These are phyloP conservation scores for Vaccinium vitisidaea DNA, from an alignment of 148 eudicot species.

Conservation along the genomic window DNA sequence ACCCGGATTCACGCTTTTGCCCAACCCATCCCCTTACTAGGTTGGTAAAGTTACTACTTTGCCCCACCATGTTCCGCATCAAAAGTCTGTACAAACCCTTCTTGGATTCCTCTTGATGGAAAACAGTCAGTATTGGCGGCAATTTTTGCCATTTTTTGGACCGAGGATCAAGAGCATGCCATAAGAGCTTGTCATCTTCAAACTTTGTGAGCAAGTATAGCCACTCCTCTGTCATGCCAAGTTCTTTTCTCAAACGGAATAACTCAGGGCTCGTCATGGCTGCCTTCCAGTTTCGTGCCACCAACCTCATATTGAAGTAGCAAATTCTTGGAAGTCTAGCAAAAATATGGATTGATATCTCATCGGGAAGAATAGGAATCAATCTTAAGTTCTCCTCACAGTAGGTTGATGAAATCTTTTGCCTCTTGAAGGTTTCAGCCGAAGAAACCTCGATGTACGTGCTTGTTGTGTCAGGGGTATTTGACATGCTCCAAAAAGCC, in stretches of 20 bases:
- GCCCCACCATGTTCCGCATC: slow-evolving; percentile 56
- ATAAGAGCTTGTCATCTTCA: slow-evolving; percentile 50
- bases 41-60: slow-evolving; percentile 57
- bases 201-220: slow-evolving; percentile 64
- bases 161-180: slow-evolving; percentile 83
- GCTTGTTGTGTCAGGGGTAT: not conserved
- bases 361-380: slow-evolving; percentile 88
- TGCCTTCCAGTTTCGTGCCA: slow-evolving; percentile 77
- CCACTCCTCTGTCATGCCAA: slow-evolving; percentile 81
- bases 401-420: slow-evolving; percentile 41
- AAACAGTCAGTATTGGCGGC: slow-evolving; percentile 68
- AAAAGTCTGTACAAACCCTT: slow-evolving; percentile 44
- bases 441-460: slow-evolving; percentile 29
- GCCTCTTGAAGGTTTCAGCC: slow-evolving; percentile 62
- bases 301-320: slow-evolving; percentile 55
- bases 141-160: slow-evolving; percentile 70
- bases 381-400: slow-evolving; percentile 57
- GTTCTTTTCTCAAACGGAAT: slow-evolving; percentile 59
- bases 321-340: slow-evolving; percentile 74
- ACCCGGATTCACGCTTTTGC: slow-evolving; percentile 41
- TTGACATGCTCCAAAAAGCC: slow-evolving; percentile 4
- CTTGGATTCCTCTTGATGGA: slow-evolving; percentile 38
- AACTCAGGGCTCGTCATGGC: slow-evolving; percentile 60
- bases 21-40: slow-evolving; percentile 74
- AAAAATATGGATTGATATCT: slow-evolving; percentile 85